These are phyloP conservation scores for Talaromyces trachyspermus DNA, from an alignment of 495 filamentous ascomycete genomes.

Conservation along the genomic window DNA sequence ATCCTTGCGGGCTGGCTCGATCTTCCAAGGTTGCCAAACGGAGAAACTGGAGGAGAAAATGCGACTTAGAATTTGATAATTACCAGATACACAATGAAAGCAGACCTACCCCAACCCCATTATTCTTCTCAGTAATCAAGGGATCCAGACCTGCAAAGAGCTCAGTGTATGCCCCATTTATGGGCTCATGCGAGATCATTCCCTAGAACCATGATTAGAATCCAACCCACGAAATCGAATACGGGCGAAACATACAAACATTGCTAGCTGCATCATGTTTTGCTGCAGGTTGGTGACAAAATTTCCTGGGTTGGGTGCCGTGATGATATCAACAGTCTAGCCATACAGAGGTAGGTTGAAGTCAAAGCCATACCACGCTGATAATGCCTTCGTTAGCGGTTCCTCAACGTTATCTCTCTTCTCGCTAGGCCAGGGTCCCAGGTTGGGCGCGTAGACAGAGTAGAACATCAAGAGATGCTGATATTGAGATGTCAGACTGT, in stretches of 20 bases:
- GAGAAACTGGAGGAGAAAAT: too few relatives aligned
- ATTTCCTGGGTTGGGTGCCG: slow-evolving; percentile 13
- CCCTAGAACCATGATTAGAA: not conserved
- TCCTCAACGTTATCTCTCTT: too few relatives aligned
- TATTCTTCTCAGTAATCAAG: not conserved
- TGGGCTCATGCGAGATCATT: not conserved
- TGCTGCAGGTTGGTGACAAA: slow-evolving; percentile 10
- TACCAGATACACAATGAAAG: too few relatives aligned
- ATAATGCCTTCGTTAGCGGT: slow-evolving; percentile 6
- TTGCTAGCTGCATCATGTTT: not conserved
- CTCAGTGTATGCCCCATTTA: not conserved
- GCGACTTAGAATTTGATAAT: too few relatives aligned
- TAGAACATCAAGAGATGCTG: too few relatives aligned
- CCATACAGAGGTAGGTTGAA: not conserved
- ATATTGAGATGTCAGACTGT: too few relatives aligned
- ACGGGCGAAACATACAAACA: not conserved
- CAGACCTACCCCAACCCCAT: too few relatives aligned
- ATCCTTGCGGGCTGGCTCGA: too few relatives aligned
- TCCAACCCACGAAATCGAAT: not conserved
- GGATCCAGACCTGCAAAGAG: not conserved
- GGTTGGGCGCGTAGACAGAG: too few relatives aligned
- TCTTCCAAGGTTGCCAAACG: too few relatives aligned
- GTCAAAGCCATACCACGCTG: slow-evolving; percentile 9
- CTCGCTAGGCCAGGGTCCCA: too few relatives aligned
- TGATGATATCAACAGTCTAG: not conserved